Percentiles rank a stretch among this genome's conserved stretches.
phyloP scores from a whole-genome alignment of 495 filamentous ascomycete species.

The Xylona heveae region DNA sequence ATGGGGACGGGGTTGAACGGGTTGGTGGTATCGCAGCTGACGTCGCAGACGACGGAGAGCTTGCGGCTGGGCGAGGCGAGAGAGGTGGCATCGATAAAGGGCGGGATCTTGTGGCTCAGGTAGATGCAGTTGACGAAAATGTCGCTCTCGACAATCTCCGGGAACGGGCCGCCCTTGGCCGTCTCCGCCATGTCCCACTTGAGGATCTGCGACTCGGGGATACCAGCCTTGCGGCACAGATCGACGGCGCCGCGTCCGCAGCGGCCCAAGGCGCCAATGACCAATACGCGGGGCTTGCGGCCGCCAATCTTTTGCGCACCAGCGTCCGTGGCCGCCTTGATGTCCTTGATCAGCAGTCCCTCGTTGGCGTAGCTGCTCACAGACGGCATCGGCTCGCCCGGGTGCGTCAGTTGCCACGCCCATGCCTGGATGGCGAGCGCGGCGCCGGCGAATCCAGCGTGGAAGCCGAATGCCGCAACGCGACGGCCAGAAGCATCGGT shows the following conservation, averaged over 20 bases:
- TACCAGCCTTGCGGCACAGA: slow-evolving; percentile 50
- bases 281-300: slow-evolving; percentile 28
- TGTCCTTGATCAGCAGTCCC: slow-evolving; percentile 43
- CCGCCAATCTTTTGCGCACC: slow-evolving; percentile 30
- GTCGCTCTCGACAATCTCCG: slow-evolving; percentile 56
- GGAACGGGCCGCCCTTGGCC: slow-evolving; percentile 62
- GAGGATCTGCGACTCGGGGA: slow-evolving; percentile 51
- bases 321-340: slow-evolving; percentile 27
- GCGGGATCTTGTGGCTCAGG: slow-evolving; percentile 43
- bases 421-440: slow-evolving; percentile 70
- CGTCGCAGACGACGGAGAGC: slow-evolving; percentile 75
- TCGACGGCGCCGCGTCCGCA: slow-evolving; percentile 77
- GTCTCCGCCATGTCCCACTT: slow-evolving; percentile 94
- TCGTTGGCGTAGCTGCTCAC: slow-evolving; percentile 62
- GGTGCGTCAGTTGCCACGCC: slow-evolving; percentile 68
- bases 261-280: slow-evolving; percentile 55
- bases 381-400: slow-evolving; percentile 38
- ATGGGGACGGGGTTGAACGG: slow-evolving; percentile 65
- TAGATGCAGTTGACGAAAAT: slow-evolving; percentile 94
- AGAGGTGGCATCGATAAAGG: slow-evolving; percentile 50
- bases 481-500: slow-evolving; percentile 54
- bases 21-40: slow-evolving; percentile 39
- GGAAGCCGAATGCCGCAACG: slow-evolving; percentile 58
- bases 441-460: slow-evolving; percentile 63
- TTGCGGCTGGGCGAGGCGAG: slow-evolving; percentile 46